A percentile compares a stretch with the other conserved stretches of the same genome.
Evolutionary conservation across 2,329 filamentous ascomycete genomes (phyloP).

Genomic region (Fusarium euwallaceae): DNA sequence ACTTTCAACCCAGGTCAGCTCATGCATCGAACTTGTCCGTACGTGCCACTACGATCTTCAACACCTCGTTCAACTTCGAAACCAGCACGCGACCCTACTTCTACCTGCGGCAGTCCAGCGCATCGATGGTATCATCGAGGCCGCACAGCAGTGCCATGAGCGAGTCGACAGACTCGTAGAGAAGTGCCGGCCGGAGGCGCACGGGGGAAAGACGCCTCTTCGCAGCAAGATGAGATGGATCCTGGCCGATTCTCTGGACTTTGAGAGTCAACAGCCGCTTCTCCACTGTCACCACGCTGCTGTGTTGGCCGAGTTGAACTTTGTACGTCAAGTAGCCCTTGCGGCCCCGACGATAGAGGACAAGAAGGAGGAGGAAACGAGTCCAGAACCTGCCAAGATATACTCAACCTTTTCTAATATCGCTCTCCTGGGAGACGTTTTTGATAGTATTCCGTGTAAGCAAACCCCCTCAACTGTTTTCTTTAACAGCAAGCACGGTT

Average conservation of each 20-base stretch:
- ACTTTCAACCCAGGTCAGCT: neutral
- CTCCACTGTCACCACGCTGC: neutral
- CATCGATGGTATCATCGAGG: neutral
- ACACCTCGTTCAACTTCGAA: neutral
- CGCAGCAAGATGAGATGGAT: slow-evolving; percentile 4
- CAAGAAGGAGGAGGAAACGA: neutral
- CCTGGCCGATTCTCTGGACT: neutral
- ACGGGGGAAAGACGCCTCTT: neutral
- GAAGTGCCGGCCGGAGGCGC: neutral
- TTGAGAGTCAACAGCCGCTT: neutral
- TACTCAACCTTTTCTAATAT: neutral
- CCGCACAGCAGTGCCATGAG: neutral
- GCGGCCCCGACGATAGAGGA: neutral
- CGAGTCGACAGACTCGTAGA: neutral
- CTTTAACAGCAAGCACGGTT: too few species aligned
- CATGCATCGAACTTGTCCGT: neutral
- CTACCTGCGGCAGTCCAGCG: neutral
- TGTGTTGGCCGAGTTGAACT: neutral
- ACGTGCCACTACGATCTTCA: neutral
- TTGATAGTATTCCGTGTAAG: neutral
- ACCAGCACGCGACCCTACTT: neutral
- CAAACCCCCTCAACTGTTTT: too few species aligned
- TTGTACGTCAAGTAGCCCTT: neutral
- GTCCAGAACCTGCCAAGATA: neutral
- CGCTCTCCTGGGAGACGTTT: neutral